Base-by-base conservation (phyloP, 495 filamentous ascomycete species). In the Melanomma pulvis-pyrius region DNA sequence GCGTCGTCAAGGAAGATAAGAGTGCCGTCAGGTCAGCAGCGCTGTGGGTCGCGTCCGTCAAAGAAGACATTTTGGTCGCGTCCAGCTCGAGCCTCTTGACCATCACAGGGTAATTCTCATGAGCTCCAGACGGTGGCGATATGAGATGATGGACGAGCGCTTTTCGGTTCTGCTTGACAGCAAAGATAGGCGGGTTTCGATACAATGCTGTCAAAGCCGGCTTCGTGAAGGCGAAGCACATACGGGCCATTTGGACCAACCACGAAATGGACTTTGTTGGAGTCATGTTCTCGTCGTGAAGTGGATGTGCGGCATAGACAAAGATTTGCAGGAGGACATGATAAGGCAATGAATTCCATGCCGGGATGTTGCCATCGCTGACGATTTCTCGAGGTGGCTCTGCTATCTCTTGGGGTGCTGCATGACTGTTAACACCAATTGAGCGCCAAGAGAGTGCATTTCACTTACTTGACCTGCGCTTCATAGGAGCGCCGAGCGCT, bases 131-230 rank as follows among this genome's bases (percentile, higher is more conserved):
- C 30, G 72, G 72, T 21, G 79, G 79, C 29, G 76, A 75, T 17
- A 74, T 78, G 26, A 90, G 74, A 17, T 83, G 74, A 39, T 67
- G 78, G 49, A 81, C 69, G 34, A 82, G 79, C 69, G 81, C 74
- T 75, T 86, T 63, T 21, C 65, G 77, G 24, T 77, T 77, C 66
- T 83, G 79, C 50, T 80, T 63, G 59, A 81, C 78, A 69, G 83
- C 82, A 47, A 80, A 73, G 1, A 90, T 74, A 0, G 90, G 87
- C 0, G 91, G 91, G 2, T 81, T 83, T 34, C 84, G 77, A 73
- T 93, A 94, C 4, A 94, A 80, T 13, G 83, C 88, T 15, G 88
- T 86, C 19, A 96, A 76, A 7, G 92, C 89, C 5, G 92, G 89
- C 67, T 93, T 89, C 6, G 83, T 75, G 61, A 93, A 92, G 3